Evolutionary conservation across 1,284 basidiomycete genomes (phyloP).

Genomic region (Meira nashicola): DNA sequence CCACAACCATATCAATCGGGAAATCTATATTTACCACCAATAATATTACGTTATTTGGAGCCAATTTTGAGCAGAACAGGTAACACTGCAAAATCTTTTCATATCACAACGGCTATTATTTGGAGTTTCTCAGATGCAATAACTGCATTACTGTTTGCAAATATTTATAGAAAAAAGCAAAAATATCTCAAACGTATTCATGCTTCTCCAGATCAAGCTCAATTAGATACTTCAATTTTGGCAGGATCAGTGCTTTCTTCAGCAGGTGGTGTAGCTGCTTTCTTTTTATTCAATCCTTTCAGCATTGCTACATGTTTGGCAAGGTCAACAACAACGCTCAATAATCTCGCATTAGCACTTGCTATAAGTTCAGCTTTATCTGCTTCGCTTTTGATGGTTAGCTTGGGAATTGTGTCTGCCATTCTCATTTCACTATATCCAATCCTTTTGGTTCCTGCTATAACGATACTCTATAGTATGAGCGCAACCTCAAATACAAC

Average conservation of each 20-base stretch:
- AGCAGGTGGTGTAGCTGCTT: slow-evolving; percentile 17
- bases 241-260: slow-evolving; percentile 7
- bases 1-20: slow-evolving; percentile 18
- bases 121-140: slow-evolving; percentile 63
- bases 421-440: slow-evolving; percentile 57
- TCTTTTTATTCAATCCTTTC: slow-evolving; percentile 82
- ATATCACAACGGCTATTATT: slow-evolving; percentile 59
- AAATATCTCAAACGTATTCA: not conserved
- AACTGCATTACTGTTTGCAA: slow-evolving; percentile 17
- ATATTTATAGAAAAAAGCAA: not conserved
- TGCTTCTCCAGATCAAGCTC: not conserved
- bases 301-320: slow-evolving; percentile 72
- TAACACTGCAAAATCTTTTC: slow-evolving; percentile 18
- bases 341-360: slow-evolving; percentile 67
- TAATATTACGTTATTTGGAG: slow-evolving; percentile 72
- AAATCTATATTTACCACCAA: slow-evolving; percentile 64
- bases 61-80: slow-evolving; percentile 57
- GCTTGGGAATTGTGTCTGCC: slow-evolving; percentile 16
- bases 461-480: slow-evolving; percentile 60
- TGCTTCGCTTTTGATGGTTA: slow-evolving; percentile 19
- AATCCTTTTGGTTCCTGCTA: slow-evolving; percentile 64
- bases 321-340: slow-evolving; percentile 72
- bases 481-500: slow-evolving; percentile 11
- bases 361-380: slow-evolving; percentile 64
- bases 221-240: not conserved